Conservation (phyloP, 2,329 filamentous ascomycete genomes). For the Pleurostoma richardsiae region DNA sequence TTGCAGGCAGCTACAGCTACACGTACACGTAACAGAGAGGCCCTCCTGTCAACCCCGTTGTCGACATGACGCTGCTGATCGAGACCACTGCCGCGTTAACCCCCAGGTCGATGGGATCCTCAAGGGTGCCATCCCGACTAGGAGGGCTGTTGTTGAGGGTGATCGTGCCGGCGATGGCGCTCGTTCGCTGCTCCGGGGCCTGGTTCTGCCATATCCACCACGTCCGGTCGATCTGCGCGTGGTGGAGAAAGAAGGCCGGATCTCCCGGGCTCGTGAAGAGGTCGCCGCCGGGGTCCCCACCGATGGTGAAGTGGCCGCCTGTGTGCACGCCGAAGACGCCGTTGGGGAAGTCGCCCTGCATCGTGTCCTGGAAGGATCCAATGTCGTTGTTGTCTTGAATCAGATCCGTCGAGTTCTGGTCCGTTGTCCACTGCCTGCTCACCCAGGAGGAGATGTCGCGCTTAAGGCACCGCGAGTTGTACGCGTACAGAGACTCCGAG, state of each 20-base stretch:
- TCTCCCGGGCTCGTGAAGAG: conserved; percentile 37
- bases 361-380: conserved; percentile 23
- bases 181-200: conserved; percentile 10
- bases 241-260: conserved; percentile 40
- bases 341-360: conserved; percentile 27
- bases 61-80: neutral
- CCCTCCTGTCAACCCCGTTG: conserved; percentile 18
- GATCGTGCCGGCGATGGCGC: conserved; percentile 14
- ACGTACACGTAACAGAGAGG: conserved; percentile 41
- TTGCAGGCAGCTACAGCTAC: conserved; percentile 8
- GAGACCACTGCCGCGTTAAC: conserved; percentile 1
- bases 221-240: conserved; percentile 21
- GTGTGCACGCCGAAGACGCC: conserved; percentile 30
- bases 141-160: conserved; percentile 14
- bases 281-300: conserved; percentile 41
- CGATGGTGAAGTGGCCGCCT: conserved; percentile 34
- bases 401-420: conserved; percentile 20
- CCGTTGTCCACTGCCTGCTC: conserved; percentile 12
- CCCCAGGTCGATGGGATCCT: conserved; percentile 15
- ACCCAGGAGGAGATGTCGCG: conserved; percentile 20
- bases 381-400: conserved; percentile 24
- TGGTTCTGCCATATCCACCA: conserved; percentile 21
- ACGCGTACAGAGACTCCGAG: conserved; percentile 13
- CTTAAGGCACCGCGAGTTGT: conserved; percentile 29
- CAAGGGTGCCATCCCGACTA: conserved; percentile 13